Evolutionary conservation across 805 yeast species (phyloP).

Genomic region (Kodamaea laetipori): DNA sequence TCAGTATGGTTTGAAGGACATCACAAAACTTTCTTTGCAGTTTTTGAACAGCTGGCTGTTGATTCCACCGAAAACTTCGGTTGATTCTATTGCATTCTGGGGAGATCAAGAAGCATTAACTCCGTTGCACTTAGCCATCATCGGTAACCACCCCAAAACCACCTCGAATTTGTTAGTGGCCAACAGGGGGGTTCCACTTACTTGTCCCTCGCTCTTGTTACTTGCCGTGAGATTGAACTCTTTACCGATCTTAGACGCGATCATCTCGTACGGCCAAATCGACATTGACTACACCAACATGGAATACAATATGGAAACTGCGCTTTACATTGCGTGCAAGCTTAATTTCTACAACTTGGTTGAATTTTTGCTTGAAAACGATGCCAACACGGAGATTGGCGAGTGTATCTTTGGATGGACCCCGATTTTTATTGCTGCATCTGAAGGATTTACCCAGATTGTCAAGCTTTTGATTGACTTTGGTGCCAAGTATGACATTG

Average conservation of each 20-base stretch:
- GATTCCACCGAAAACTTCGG: constrained; percentile 47
- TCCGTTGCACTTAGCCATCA: constrained; percentile 80
- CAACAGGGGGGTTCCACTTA: constrained; percentile 40
- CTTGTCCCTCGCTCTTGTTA: constrained; percentile 59
- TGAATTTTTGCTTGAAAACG: constrained; percentile 51
- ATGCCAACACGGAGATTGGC: constrained; percentile 74
- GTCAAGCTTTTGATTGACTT: constrained; percentile 54
- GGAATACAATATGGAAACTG: constrained; percentile 67
- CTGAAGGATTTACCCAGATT: constrained; percentile 70
- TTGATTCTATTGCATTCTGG: constrained; percentile 62
- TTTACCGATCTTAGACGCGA: constrained; percentile 52
- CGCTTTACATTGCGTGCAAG: constrained; percentile 79
- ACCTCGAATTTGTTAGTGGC: constrained; percentile 57
- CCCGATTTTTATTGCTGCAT: constrained; percentile 86
- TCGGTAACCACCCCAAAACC: constrained; percentile 82
- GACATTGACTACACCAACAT: constrained; percentile 63
- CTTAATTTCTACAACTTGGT: constrained; percentile 57
- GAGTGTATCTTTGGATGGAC: constrained; percentile 92
- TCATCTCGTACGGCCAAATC: constrained; percentile 59
- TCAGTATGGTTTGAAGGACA: constrained; percentile 75
- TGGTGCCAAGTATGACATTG: constrained; percentile 55
- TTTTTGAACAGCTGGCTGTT: constrained; percentile 61
- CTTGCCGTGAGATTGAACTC: constrained; percentile 71
- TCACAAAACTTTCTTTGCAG: constrained; percentile 56
- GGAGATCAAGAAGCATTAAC: constrained; percentile 79